phyloP scores from a whole-genome alignment of 2,329 filamentous ascomycete genomes.

The Epichloe sibirici region DNA sequence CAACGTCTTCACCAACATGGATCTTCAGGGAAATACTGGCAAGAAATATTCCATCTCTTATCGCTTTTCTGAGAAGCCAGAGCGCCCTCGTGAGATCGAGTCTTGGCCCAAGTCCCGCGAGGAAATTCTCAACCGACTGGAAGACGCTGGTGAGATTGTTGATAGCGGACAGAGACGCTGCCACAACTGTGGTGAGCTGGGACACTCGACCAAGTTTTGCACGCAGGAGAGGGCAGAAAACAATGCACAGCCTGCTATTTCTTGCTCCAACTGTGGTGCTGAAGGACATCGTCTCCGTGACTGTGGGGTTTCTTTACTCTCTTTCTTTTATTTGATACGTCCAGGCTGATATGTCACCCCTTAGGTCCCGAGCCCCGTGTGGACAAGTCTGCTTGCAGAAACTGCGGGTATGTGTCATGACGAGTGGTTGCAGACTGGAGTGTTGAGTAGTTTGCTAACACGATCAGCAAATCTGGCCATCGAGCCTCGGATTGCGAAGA shows the following conservation, averaged over 20 bases:
- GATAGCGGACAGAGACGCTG: constrained; percentile 48
- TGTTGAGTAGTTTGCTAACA: not conserved
- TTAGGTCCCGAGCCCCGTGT: constrained; percentile 46
- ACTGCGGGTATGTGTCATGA: constrained; percentile 40
- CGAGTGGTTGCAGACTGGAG: not conserved
- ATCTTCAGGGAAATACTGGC: constrained; percentile 54
- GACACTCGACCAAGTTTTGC: constrained; percentile 50
- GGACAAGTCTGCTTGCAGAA: constrained; percentile 55
- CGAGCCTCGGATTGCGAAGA: constrained; percentile 39
- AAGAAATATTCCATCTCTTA: constrained; percentile 54
- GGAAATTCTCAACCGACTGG: constrained; percentile 53
- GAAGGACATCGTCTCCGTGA: constrained; percentile 57
- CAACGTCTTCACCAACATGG: constrained; percentile 54
- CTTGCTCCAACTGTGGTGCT: constrained; percentile 53
- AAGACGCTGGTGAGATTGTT: constrained; percentile 52
- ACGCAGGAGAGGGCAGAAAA: constrained; percentile 42
- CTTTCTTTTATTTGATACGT: not conserved
- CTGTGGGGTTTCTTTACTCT: constrained; percentile 34
- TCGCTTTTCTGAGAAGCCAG: constrained; percentile 45
- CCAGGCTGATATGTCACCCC: constrained; percentile 4
- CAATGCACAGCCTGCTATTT: constrained; percentile 32
- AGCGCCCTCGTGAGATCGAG: constrained; percentile 44
- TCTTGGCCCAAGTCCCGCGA: constrained; percentile 45
- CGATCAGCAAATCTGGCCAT: constrained; percentile 36
- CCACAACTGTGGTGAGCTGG: constrained; percentile 50